Evolutionary conservation across 2,329 filamentous ascomycete species (phyloP), one percentile per base, ranked within the genome.

Genomic region (Chaetomium globosum): DNA sequence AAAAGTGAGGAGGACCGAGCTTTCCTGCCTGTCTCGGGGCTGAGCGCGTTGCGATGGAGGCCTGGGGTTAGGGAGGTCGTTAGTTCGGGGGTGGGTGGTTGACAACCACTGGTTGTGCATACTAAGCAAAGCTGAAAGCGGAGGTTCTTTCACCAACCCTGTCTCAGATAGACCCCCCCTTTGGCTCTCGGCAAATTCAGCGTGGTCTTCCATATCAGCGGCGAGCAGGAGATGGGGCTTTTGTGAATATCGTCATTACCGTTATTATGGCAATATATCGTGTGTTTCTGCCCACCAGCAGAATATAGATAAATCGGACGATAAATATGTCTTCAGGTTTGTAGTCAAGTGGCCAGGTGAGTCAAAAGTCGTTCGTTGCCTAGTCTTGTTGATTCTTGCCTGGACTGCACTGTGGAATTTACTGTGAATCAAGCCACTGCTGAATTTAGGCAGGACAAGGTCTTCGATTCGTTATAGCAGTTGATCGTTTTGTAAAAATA

Each of bases 41-140:
- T 23, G 13, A 66, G 69, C 67, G 61, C 66, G 66, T 67, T 57
- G 60, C 62, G 67, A 70, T 66, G 67, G 63, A 68, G 63, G 65
- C 66, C 33, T 36, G 33, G 33, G 33, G 33, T 3, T 10, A 36
- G 33, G 9, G n/a, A n/a, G n/a, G n/a, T n/a, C n/a, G n/a, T n/a
- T 36, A 36, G 9, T 10, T 31, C 6, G 33, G 33, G 33, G 33
- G 2, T 54, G 66, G 64, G 65, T 4, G n/a, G 28, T n/a, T n/a
- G n/a, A n/a, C n/a, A n/a, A n/a, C n/a, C n/a, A n/a, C n/a, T n/a
- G n/a, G n/a, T 26, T 21, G 53, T n/a, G 36, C 56, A 49, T 30
- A 30, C 55, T 31, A 55, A 43, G 59, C 55, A 53, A 54, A 23
- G 59, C 64, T 65, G 59, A 65, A 63, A 59, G 63, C 52, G 63